Conservation (phyloP, 2,329 filamentous ascomycete genomes). For the Furcasterigmium furcatum region DNA sequence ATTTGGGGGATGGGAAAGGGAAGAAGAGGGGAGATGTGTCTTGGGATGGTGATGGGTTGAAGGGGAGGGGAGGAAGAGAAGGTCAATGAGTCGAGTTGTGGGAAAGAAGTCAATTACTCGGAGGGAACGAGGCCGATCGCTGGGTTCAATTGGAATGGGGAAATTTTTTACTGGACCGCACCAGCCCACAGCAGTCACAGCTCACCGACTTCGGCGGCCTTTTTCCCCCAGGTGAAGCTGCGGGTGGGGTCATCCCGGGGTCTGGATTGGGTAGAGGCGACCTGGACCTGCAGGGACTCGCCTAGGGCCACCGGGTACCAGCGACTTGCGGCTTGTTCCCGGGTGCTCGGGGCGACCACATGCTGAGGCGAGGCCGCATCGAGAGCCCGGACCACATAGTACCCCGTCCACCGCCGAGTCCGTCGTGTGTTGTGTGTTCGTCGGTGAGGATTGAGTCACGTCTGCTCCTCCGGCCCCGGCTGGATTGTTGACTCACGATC, state of each 20-base stretch:
- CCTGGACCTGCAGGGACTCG: constrained; percentile 1
- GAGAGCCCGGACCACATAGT: no score
- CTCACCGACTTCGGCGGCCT: constrained; percentile 15
- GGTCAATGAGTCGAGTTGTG: background rate
- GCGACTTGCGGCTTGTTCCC: constrained; percentile 6
- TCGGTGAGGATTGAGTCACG: no score
- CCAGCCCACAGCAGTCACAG: constrained; percentile 6
- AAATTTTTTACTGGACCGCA: constrained; percentile 16
- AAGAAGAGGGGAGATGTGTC: constrained; percentile 21
- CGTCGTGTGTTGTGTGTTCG: no score
- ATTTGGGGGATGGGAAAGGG: constrained; percentile 26
- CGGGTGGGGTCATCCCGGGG: constrained; percentile 9
- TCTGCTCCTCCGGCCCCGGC: no score
- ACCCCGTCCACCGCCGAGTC: no score
- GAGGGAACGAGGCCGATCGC: constrained; percentile 12
- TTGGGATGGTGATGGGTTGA: constrained; percentile 16
- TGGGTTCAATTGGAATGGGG: constrained; percentile 13
- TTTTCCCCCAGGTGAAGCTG: background rate
- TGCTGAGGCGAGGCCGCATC: no score
- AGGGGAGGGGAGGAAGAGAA: constrained; percentile 12
- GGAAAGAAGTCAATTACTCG: constrained; percentile 1
- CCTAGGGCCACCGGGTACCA: constrained; percentile 5
- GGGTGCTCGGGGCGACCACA: no score
- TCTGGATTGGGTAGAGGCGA: constrained; percentile 11
- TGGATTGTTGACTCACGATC: no score